Conservation (phyloP, 2,329 filamentous ascomycete genomes). For the Fusarium sp. region DNA sequence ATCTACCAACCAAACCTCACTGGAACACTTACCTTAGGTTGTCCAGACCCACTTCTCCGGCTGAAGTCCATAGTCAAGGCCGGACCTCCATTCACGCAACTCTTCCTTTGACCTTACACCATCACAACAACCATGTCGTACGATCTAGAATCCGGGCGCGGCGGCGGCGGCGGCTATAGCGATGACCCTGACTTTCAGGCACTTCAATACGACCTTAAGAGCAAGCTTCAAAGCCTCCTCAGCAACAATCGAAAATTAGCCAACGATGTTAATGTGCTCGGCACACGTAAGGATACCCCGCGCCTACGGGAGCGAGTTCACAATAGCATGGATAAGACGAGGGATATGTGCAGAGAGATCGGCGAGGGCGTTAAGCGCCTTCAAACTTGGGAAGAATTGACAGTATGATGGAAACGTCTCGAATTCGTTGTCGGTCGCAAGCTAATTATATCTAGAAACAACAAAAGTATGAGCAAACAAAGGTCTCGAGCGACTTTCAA, state of each 20-base stretch:
- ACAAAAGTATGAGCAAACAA: conserved; percentile 96
- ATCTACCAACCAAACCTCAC: too few relatives aligned
- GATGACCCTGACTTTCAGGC: conserved; percentile 94
- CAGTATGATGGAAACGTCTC: conserved; percentile 57
- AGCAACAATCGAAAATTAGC: conserved; percentile 87
- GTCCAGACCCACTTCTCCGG: background rate
- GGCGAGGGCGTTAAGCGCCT: conserved; percentile 95
- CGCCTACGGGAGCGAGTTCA: conserved; percentile 91
- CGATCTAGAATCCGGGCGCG: conserved; percentile 82
- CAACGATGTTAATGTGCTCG: conserved; percentile 84
- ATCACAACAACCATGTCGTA: conserved; percentile 76
- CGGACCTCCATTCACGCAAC: background rate
- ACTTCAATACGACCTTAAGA: conserved; percentile 83
- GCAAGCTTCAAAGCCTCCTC: conserved; percentile 88
- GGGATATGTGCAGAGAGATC: conserved; percentile 86
- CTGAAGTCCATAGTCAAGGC: background rate
- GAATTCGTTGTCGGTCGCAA: conserved; percentile 20
- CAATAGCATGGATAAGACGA: conserved; percentile 85
- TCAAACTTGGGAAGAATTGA: conserved; percentile 85
- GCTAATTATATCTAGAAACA: conserved; percentile 69
- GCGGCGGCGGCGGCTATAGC: conserved; percentile 75
- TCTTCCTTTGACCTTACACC: background rate
- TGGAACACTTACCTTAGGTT: background rate
- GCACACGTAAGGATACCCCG: conserved; percentile 90
- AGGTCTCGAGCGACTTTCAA: conserved; percentile 93